Evolutionary conservation across 1,284 basidiomycete species (phyloP), one percentile per base, ranked within the genome.

Genomic region (Ustilago bromivora): DNA sequence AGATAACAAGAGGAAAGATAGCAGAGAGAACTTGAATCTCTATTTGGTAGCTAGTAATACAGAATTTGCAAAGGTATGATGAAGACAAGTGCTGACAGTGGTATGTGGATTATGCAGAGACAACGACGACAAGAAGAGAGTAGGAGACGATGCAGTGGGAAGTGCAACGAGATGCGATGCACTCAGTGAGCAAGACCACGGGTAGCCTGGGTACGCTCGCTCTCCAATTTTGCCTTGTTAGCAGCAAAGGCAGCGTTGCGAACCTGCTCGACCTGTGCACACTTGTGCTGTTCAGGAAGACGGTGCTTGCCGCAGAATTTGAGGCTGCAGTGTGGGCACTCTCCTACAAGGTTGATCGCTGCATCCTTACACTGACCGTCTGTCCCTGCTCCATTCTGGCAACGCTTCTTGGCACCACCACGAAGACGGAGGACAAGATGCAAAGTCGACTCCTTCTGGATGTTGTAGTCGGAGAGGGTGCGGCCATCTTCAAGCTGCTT

Each of bases 401-500:
- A 85, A 4, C 84, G 74, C 75, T 84, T 83, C 72, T 84, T 84
- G 65, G 87, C 87, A 40, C 84, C 83, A 19, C 83, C 83, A 52
- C 83, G 83, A 8, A 85, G 80, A 56, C 84, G 84, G 7, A 83
- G 81, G 3, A 85, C 83, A 5, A 85, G 68, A 65, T 85, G 83
- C 13, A 85, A 76, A 11, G 83, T 85, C 13, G 77, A 80, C 57
- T 85, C 83, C 74, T 85, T 85, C 79, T 85, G 83, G 74, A 87
- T 86, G 79, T 86, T 86, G 86, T 87, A 87, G 80, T 87, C 86
- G 47, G 81, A 82, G 31, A 87, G 87, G 64, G 90, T 84, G 86
- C 87, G 84, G 36, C 87, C 87, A 70, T 88, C 87, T 66, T 87
- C 87, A 65, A 88, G 85, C 82, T 88, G 88, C 82, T 88, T 88